Evolutionary conservation across 441 rosid genomes (phyloP).

Genomic region (Oxalis stricta): DNA sequence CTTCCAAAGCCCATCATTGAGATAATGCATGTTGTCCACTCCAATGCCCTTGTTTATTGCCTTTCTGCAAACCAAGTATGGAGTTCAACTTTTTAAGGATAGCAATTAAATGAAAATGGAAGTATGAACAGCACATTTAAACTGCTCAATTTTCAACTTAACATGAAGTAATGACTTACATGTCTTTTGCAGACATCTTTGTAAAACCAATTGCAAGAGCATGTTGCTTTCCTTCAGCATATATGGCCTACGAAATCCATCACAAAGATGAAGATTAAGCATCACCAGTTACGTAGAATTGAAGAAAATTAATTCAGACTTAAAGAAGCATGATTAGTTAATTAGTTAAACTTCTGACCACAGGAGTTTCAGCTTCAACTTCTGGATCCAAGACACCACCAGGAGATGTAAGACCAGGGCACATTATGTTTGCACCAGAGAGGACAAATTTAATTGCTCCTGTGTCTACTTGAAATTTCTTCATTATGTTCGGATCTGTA

Average conservation of each 20-base stretch:
- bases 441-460: slow-evolving; percentile 92
- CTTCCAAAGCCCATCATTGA: slow-evolving; percentile 98
- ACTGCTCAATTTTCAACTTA: not conserved
- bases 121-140: too few species aligned
- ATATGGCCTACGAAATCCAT: slow-evolving; percentile 70
- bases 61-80: slow-evolving; percentile 33
- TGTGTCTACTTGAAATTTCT: slow-evolving; percentile 86
- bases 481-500: slow-evolving; percentile 90
- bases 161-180: slow-evolving; percentile 37
- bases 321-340: not conserved
- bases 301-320: not conserved
- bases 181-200: slow-evolving; percentile 93
- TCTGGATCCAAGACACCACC: slow-evolving; percentile 86
- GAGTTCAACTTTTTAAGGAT: not conserved
- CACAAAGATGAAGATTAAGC: not conserved
- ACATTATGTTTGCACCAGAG: slow-evolving; percentile 97
- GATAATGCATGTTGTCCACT: slow-evolving; percentile 96
- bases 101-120: not conserved
- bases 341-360: slow-evolving; percentile 32
- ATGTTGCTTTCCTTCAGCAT: slow-evolving; percentile 98
- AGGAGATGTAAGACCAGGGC: slow-evolving; percentile 98
- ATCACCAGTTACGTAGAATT: not conserved
- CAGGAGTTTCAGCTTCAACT: slow-evolving; percentile 86
- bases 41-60: slow-evolving; percentile 92
- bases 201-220: slow-evolving; percentile 96